Evolutionary conservation across 176 grass and related monocot species (phyloP).

Genomic region (Ensete glaucum): DNA sequence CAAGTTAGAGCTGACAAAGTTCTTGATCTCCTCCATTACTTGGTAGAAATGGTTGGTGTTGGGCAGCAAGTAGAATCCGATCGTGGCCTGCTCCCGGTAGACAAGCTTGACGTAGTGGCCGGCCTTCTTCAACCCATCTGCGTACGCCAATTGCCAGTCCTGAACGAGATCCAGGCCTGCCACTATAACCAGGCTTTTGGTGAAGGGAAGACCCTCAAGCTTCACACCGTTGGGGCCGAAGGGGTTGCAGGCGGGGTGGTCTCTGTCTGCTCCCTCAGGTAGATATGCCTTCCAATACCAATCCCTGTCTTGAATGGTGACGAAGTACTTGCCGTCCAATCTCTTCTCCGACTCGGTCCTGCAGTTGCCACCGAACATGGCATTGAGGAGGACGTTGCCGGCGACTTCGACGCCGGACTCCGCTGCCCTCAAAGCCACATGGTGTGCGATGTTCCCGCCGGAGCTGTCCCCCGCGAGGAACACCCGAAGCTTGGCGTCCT

Average conservation of each 20-base stretch:
- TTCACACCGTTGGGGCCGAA: constrained; percentile 68
- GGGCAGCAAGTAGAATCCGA: constrained; percentile 85
- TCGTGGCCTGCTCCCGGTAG: constrained; percentile 71
- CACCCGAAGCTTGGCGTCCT: constrained; percentile 31
- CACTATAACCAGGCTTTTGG: constrained; percentile 91
- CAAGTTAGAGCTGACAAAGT: constrained; percentile 64
- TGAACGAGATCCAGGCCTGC: constrained; percentile 82
- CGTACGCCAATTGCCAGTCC: constrained; percentile 81
- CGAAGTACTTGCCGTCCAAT: constrained; percentile 93
- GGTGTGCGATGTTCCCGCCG: constrained; percentile 94
- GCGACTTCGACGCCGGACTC: constrained; percentile 56
- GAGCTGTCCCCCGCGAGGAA: constrained; percentile 96
- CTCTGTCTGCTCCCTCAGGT: constrained; percentile 77
- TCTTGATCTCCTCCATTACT: constrained; percentile 93
- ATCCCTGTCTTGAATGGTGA: constrained; percentile 90
- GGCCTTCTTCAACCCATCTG: constrained; percentile 52
- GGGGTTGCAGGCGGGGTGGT: constrained; percentile 90
- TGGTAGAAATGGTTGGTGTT: constrained; percentile 90
- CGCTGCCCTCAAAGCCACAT: constrained; percentile 69
- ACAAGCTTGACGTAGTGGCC: constrained; percentile 68
- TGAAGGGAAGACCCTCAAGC: constrained; percentile 45
- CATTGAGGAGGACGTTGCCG: constrained; percentile 87
- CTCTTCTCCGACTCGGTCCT: constrained; percentile 73
- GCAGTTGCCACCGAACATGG: constrained; percentile 78
- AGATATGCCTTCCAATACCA: constrained; percentile 99